A percentile compares a stretch with the other conserved stretches of the same genome.
Evolutionary conservation across 805 yeast species (phyloP).

Genomic region (Priceomyces medius): DNA sequence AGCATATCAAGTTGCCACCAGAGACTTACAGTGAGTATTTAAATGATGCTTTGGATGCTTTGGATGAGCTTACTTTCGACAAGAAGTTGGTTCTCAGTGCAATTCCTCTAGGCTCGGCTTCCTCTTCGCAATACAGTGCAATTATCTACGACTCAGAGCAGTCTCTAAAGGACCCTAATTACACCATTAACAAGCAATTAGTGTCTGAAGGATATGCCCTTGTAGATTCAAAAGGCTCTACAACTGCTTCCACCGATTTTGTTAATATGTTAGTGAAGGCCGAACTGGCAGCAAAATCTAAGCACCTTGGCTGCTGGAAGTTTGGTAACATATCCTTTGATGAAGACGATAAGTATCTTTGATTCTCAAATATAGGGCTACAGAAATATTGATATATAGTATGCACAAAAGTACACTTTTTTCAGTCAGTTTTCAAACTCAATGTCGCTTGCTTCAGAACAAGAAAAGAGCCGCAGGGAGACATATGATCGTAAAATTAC

Average conservation of each 20-base stretch:
- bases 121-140: conserved; percentile 47
- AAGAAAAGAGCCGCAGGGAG: too few relatives aligned
- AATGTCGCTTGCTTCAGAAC: too few relatives aligned
- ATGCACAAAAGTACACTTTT: too few relatives aligned
- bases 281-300: conserved; percentile 49
- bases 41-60: conserved; percentile 50
- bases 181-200: conserved; percentile 59
- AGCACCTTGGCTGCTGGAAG: conserved; percentile 69
- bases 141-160: conserved; percentile 57
- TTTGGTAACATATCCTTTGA: conserved; percentile 69
- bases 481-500: too few relatives aligned
- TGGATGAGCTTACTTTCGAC: conserved; percentile 54
- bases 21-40: conserved; percentile 52
- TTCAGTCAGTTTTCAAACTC: too few relatives aligned
- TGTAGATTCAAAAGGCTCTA: conserved; percentile 37
- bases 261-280: conserved; percentile 34
- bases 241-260: conserved; percentile 35
- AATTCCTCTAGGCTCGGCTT: conserved; percentile 35
- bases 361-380: background rate
- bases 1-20: conserved; percentile 59
- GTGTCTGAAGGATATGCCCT: conserved; percentile 61
- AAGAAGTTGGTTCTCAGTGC: conserved; percentile 56
- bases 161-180: conserved; percentile 51
- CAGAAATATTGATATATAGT: too few relatives aligned
- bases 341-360: conserved; percentile 31